A percentile compares a stretch with the other conserved stretches of the same genome.
Evolutionary conservation across 2,329 filamentous ascomycete species (phyloP).

Genomic region (Claviceps pazoutovae): DNA sequence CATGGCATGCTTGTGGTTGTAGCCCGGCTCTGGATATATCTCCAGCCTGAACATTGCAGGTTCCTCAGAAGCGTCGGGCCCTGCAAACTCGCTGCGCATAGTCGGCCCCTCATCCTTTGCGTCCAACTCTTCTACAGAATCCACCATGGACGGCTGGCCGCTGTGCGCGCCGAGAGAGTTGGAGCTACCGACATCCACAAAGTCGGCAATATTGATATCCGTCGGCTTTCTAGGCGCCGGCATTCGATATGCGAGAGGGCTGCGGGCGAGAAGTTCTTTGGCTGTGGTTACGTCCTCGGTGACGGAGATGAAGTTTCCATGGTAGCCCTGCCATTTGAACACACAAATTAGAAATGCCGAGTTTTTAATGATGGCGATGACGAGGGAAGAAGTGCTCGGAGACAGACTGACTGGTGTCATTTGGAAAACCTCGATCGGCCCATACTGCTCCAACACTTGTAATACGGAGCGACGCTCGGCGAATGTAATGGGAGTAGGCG

Average conservation of each 20-base stretch:
- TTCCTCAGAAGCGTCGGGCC: conserved; percentile 3
- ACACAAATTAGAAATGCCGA: not conserved
- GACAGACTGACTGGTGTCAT: conserved; percentile 11
- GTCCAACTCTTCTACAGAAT: not conserved
- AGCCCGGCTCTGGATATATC: conserved; percentile 24
- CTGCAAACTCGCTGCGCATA: not conserved
- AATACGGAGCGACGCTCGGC: conserved; percentile 42
- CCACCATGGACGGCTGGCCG: conserved; percentile 1
- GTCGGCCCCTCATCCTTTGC: not conserved
- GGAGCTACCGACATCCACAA: conserved; percentile 11
- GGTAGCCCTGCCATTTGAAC: conserved; percentile 23
- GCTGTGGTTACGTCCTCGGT: conserved; percentile 27
- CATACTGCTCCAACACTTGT: conserved; percentile 34
- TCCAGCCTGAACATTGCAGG: conserved; percentile 23
- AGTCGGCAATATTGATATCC: conserved; percentile 20
- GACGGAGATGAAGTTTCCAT: conserved; percentile 36
- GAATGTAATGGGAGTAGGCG: conserved; percentile 36
- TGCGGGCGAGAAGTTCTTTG: conserved; percentile 23
- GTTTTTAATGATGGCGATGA: not conserved
- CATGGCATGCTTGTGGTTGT: conserved; percentile 26
- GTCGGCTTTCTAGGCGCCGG: conserved; percentile 15
- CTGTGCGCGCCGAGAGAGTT: conserved; percentile 3
- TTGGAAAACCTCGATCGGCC: conserved; percentile 39
- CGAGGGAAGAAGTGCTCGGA: not conserved
- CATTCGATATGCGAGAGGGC: conserved; percentile 34